phyloP scores from a whole-genome alignment of 768 basidiomycete genomes.

The Boletus sensibilis region DNA sequence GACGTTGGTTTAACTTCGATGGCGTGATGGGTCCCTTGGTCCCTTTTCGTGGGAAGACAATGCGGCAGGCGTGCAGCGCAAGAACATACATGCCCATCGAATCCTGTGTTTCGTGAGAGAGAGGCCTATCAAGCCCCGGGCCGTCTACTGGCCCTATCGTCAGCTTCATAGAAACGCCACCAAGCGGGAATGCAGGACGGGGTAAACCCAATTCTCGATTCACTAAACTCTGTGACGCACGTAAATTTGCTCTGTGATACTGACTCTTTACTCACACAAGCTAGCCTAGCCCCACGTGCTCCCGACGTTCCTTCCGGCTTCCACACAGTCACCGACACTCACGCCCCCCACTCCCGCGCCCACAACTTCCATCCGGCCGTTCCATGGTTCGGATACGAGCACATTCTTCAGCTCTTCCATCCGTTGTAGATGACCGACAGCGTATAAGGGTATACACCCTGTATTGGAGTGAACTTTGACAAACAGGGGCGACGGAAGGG shows the following conservation, averaged over 20 bases:
- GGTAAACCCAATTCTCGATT: conserved; percentile 2
- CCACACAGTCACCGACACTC: conserved; percentile 83
- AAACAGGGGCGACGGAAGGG: conserved; percentile 56
- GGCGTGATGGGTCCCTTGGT: conserved; percentile 12
- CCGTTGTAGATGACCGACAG: conserved; percentile 68
- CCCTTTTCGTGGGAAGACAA: conserved; percentile 21
- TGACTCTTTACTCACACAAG: conserved; percentile 14
- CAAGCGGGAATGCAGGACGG: not conserved
- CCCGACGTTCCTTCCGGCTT: conserved; percentile 63
- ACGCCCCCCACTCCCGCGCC: conserved; percentile 89
- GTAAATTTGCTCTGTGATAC: conserved; percentile 14
- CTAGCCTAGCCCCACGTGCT: conserved; percentile 35
- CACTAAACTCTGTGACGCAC: conserved; percentile 9
- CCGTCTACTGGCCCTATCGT: conserved; percentile 10
- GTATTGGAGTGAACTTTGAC: conserved; percentile 53
- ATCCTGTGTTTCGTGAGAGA: conserved; percentile 22
- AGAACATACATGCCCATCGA: conserved; percentile 8
- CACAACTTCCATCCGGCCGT: conserved; percentile 55
- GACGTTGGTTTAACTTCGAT: conserved; percentile 21
- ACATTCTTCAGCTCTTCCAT: conserved; percentile 56
- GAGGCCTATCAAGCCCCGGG: conserved; percentile 1
- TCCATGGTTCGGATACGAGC: conserved; percentile 44
- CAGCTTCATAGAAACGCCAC: conserved; percentile 14
- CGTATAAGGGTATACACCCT: conserved; percentile 76
- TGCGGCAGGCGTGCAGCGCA: conserved; percentile 23